phyloP scores from a whole-genome alignment of 768 basidiomycete species.

The Floccularia luteovirens region DNA sequence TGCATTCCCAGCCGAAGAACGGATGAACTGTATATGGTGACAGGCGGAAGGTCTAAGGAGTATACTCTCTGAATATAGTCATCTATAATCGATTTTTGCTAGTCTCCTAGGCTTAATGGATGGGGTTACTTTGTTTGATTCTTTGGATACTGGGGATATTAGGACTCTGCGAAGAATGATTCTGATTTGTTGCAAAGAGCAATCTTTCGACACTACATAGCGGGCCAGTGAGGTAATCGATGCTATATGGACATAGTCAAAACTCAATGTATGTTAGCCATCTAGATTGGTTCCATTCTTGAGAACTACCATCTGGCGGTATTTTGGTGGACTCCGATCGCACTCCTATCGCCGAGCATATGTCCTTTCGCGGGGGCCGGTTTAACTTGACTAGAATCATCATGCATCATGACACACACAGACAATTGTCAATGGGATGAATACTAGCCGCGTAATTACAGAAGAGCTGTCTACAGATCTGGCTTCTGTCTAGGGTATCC shows the following conservation, averaged over 20 bases:
- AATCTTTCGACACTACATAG: constrained; percentile 30
- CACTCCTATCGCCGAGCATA: too few relatives aligned
- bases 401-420: constrained; percentile 34
- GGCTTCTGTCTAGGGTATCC: constrained; percentile 39
- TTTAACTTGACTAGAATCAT: constrained; percentile 51
- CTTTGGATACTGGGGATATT: constrained; percentile 75
- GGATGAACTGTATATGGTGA: constrained; percentile 44
- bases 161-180: constrained; percentile 65
- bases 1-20: constrained; percentile 42
- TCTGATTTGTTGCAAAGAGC: constrained; percentile 40
- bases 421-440: constrained; percentile 60
- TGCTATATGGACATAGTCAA: not conserved
- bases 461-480: constrained; percentile 38
- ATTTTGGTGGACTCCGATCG: constrained; percentile 68
- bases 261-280: constrained; percentile 11
- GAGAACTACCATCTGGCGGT: constrained; percentile 74
- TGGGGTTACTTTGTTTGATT: constrained; percentile 69
- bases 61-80: constrained; percentile 18
- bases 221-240: too few relatives aligned
- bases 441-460: too few relatives aligned
- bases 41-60: constrained; percentile 41
- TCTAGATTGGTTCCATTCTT: constrained; percentile 43
- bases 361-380: constrained; percentile 56
- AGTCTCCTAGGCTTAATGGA: constrained; percentile 24
- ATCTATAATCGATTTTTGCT: not conserved